Evolutionary conservation across 2,329 filamentous ascomycete genomes (phyloP).

Genomic region (Cytospora mali): DNA sequence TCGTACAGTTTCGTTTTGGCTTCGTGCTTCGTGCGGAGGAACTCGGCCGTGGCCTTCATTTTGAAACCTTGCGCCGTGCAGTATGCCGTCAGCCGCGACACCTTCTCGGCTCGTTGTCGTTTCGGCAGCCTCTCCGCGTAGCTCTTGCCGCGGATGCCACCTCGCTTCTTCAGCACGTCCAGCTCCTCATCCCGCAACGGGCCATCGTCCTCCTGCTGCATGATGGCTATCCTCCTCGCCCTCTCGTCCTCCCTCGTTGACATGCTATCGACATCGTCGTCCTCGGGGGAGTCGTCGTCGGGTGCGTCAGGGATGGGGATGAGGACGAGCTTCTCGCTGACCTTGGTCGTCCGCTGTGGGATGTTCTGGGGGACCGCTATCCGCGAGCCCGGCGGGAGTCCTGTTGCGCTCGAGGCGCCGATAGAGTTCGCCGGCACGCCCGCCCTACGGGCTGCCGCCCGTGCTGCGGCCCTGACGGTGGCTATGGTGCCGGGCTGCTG

Average conservation of each 20-base stretch:
- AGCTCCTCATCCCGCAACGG: constrained; percentile 71
- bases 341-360: constrained; percentile 86
- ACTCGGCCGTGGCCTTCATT: constrained; percentile 83
- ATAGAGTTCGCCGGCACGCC: constrained; percentile 31
- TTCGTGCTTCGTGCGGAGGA: constrained; percentile 83
- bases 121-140: constrained; percentile 95
- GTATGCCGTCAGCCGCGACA: constrained; percentile 91
- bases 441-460: constrained; percentile 25
- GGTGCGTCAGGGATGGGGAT: constrained; percentile 78
- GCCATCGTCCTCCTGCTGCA: constrained; percentile 59
- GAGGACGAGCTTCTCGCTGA: constrained; percentile 95
- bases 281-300: constrained; percentile 55
- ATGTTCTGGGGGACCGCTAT: constrained; percentile 57
- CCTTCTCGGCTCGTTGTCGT: constrained; percentile 79
- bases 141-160: constrained; percentile 73
- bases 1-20: constrained; percentile 97
- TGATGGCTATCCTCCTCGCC: constrained; percentile 45
- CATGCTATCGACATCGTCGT: constrained; percentile 46
- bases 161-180: constrained; percentile 63
- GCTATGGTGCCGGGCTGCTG: constrained; percentile 27
- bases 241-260: constrained; percentile 56
- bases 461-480: constrained; percentile 19
- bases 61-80: constrained; percentile 95
- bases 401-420: constrained; percentile 10
- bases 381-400: constrained; percentile 43